These are phyloP conservation scores for Filobasidium wieringae DNA, from an alignment of 768 basidiomycete species.

Conservation along the genomic window DNA sequence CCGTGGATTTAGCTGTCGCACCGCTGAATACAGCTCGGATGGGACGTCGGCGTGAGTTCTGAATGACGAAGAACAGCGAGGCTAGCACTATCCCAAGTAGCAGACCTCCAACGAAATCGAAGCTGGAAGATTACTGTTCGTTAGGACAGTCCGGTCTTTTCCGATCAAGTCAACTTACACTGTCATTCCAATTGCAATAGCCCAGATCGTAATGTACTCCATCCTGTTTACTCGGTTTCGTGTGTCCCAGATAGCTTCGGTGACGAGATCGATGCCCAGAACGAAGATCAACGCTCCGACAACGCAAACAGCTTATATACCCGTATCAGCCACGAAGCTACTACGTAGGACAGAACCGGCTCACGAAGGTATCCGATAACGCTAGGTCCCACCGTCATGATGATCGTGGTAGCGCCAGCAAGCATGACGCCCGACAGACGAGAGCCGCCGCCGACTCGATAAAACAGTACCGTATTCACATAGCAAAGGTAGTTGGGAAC, in stretches of 20 bases:
- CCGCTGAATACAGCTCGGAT: constrained; percentile 77
- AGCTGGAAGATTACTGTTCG: constrained; percentile 14
- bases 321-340: neutral
- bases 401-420: constrained; percentile 55
- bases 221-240: constrained; percentile 69
- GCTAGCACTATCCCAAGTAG: constrained; percentile 83
- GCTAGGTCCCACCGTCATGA: constrained; percentile 71
- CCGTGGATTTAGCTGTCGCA: constrained; percentile 74
- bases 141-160: neutral
- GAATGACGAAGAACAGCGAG: constrained; percentile 96
- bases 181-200: constrained; percentile 64
- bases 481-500: constrained; percentile 69
- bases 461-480: constrained; percentile 49
- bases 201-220: constrained; percentile 43
- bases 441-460: constrained; percentile 80
- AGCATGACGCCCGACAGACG: constrained; percentile 76
- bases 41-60: constrained; percentile 72
- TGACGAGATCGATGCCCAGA: constrained; percentile 82
- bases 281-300: constrained; percentile 88
- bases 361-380: constrained; percentile 85
- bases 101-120: constrained; percentile 88
- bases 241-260: constrained; percentile 95
- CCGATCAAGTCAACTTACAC: constrained; percentile 22
- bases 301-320: constrained; percentile 63
- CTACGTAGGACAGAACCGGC: constrained; percentile 29